Conservation (phyloP, 306 rosid species). For the Prunus mira region DNA sequence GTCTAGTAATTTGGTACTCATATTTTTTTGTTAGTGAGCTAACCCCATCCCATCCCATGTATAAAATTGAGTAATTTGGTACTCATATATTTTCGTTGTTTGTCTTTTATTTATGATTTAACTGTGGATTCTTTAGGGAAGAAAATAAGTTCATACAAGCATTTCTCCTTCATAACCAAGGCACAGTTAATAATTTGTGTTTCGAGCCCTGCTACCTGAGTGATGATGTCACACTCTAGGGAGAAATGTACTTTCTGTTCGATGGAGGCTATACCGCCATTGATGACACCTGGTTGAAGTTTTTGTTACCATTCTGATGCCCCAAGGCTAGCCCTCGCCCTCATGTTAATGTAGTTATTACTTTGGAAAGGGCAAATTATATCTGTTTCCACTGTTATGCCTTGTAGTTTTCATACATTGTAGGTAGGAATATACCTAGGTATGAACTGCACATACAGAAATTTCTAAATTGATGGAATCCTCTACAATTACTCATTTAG, state of each 20-base stretch:
- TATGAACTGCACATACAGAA: background rate
- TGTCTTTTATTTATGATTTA: background rate
- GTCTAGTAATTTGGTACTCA: too few species aligned
- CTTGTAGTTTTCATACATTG: too few species aligned
- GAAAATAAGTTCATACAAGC: background rate
- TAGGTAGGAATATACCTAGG: background rate
- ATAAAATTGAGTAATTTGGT: too few species aligned
- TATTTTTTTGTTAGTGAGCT: too few species aligned
- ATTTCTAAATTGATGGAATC: background rate
- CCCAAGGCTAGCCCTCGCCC: background rate
- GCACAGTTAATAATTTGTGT: background rate
- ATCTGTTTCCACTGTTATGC: too few species aligned
- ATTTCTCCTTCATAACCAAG: background rate
- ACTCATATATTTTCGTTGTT: background rate
- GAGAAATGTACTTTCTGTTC: background rate
- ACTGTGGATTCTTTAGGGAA: background rate
- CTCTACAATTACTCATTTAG: constrained; percentile 8
- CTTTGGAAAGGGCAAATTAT: too few species aligned
- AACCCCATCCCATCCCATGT: too few species aligned
- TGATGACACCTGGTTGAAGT: background rate
- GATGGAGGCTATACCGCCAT: background rate
- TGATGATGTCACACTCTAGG: background rate
- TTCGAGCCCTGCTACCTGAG: background rate
- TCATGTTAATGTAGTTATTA: too few species aligned
- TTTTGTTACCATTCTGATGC: background rate